Evolutionary conservation across 2,329 filamentous ascomycete species (phyloP).

Genomic region (Ophiocordyceps camponoti-leonardi): DNA sequence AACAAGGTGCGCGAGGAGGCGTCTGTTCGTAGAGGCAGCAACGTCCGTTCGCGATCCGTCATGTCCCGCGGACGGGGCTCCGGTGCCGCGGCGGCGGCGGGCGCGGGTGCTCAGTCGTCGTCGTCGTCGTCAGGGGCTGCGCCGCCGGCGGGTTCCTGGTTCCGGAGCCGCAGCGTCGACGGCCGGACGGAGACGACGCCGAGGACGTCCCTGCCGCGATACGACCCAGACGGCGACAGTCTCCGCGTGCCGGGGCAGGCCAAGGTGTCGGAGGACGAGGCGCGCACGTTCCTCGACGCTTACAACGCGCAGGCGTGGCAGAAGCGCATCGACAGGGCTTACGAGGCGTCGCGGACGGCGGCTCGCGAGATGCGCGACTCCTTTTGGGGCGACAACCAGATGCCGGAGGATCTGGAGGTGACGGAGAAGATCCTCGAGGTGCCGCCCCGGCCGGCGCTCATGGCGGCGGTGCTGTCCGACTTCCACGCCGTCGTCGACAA

Average conservation of each 20-base stretch:
- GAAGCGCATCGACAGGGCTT: conserved; percentile 65
- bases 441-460: conserved; percentile 67
- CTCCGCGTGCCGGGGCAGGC: conserved; percentile 51
- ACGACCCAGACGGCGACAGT: conserved; percentile 60
- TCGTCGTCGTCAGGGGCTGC: conserved; percentile 12
- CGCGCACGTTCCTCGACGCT: conserved; percentile 54
- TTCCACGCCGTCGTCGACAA: conserved; percentile 78
- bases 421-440: conserved; percentile 74
- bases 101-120: background rate
- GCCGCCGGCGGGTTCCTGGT: conserved; percentile 14
- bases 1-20: conserved; percentile 68
- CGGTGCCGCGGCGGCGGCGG: conserved; percentile 7
- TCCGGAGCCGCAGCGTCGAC: conserved; percentile 41
- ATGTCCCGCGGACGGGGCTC: conserved; percentile 17
- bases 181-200: conserved; percentile 13
- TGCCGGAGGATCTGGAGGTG: conserved; percentile 68
- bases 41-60: conserved; percentile 37
- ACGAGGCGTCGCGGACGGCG: conserved; percentile 50
- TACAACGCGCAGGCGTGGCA: conserved; percentile 90
- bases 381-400: conserved; percentile 68
- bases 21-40: conserved; percentile 30
- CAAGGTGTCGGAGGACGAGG: conserved; percentile 59
- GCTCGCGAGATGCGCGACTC: conserved; percentile 63
- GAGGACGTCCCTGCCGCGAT: conserved; percentile 32
- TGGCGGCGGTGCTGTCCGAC: conserved; percentile 68